Evolutionary conservation across 208 protist genomes (phyloP).

Genomic region (Trypanosoma cruzi): DNA sequence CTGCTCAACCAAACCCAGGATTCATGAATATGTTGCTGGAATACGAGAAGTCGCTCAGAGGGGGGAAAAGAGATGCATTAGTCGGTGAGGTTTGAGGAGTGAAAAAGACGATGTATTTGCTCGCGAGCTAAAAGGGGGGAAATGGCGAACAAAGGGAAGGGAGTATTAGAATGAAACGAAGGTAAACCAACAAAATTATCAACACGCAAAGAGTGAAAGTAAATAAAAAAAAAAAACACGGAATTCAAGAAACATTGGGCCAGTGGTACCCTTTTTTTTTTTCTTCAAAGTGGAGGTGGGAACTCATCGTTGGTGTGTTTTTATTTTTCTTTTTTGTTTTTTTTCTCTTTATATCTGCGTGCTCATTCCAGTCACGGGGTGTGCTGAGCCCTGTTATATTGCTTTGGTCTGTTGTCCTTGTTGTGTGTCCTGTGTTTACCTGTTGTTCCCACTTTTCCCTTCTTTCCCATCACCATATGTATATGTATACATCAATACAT

Average conservation of each 20-base stretch:
- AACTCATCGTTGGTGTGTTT: conserved; percentile 18
- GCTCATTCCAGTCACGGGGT: background rate
- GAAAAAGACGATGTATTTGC: background rate
- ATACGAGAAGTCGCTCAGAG: conserved; percentile 37
- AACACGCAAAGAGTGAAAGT: background rate
- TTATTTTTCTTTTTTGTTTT: conserved; percentile 25
- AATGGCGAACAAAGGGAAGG: background rate
- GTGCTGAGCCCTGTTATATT: background rate
- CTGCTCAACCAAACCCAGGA: conserved; percentile 80
- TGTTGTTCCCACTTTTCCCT: background rate
- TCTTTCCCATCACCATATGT: background rate
- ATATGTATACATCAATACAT: conserved; percentile 9
- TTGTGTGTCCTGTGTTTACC: conserved; percentile 6
- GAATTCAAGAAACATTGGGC: background rate
- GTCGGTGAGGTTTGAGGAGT: background rate
- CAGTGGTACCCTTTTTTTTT: conserved; percentile 5
- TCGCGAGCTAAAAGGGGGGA: background rate
- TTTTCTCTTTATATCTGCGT: conserved; percentile 16
- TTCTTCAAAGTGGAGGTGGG: background rate
- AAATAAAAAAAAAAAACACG: background rate
- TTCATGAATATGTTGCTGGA: conserved; percentile 56
- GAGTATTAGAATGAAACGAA: conserved; percentile 14
- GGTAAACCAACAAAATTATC: conserved; percentile 3
- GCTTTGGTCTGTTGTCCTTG: background rate
- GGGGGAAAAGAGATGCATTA: background rate